Conservation (phyloP, 495 filamentous ascomycete genomes). For the Xylaria intraflava region DNA sequence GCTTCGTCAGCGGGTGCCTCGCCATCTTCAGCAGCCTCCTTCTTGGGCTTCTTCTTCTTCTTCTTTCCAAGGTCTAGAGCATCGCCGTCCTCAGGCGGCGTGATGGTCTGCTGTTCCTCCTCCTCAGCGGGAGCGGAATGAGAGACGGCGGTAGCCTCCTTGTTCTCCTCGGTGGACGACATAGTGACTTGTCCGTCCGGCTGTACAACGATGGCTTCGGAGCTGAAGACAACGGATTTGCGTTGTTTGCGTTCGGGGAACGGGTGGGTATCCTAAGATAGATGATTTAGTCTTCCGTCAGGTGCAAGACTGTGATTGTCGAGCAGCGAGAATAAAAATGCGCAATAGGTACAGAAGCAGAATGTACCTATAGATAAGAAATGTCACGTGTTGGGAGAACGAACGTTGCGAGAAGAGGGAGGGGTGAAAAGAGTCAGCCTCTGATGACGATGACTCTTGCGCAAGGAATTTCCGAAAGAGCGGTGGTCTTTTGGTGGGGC, state of each 20-base stretch:
- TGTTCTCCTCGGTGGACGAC: slow-evolving; percentile 53
- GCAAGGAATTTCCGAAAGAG: slow-evolving; percentile 9
- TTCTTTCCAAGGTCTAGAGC: slow-evolving; percentile 50
- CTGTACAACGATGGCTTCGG: slow-evolving; percentile 76
- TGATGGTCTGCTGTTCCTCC: slow-evolving; percentile 17
- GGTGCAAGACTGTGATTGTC: not conserved
- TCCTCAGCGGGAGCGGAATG: slow-evolving; percentile 52
- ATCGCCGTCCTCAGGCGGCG: slow-evolving; percentile 15
- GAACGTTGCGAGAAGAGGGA: not conserved
- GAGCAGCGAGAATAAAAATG: not conserved
- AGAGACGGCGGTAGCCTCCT: slow-evolving; percentile 62
- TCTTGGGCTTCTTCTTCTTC: slow-evolving; percentile 73
- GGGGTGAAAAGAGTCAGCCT: not conserved
- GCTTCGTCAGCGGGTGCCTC: slow-evolving; percentile 51
- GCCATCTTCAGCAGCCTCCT: slow-evolving; percentile 52
- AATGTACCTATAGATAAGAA: not conserved
- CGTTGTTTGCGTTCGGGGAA: slow-evolving; percentile 54
- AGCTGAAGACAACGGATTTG: slow-evolving; percentile 87
- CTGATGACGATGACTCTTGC: slow-evolving; percentile 11
- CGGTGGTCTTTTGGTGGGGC: slow-evolving; percentile 13
- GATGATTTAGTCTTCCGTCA: slow-evolving; percentile 20
- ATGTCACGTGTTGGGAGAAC: slow-evolving; percentile 4
- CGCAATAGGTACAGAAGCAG: not conserved
- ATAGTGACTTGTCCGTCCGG: slow-evolving; percentile 72
- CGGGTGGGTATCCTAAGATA: slow-evolving; percentile 19